phyloP scores from a whole-genome alignment of 2,329 filamentous ascomycete genomes.

The Penicillium psychrosexuale region DNA sequence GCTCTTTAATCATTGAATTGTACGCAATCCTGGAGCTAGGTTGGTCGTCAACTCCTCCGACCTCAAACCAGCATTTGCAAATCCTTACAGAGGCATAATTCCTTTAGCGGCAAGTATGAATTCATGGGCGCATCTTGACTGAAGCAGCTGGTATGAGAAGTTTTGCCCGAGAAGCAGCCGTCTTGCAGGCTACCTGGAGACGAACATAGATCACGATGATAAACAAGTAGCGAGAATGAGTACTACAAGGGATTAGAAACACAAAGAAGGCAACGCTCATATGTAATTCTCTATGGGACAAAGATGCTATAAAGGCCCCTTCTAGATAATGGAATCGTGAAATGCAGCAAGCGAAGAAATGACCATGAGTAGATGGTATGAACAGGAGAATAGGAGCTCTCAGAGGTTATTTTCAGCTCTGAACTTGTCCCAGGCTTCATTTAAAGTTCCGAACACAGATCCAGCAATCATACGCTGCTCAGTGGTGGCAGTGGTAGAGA shows the following conservation, averaged over 20 bases:
- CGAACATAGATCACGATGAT: neutral
- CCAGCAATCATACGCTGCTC: constrained; percentile 66
- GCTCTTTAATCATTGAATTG: neutral
- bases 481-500: constrained; percentile 61
- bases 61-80: neutral
- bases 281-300: neutral
- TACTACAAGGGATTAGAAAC: neutral
- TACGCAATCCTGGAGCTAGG: neutral
- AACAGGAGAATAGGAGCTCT: constrained; percentile 5
- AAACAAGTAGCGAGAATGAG: neutral
- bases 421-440: constrained; percentile 68
- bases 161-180: neutral
- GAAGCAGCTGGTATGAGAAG: neutral
- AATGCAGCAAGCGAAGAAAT: neutral
- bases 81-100: neutral
- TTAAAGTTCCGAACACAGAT: constrained; percentile 62
- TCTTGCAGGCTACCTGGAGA: neutral
- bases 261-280: neutral
- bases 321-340: neutral
- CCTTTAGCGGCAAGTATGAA: neutral
- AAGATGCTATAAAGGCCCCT: constrained; percentile 1
- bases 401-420: constrained; percentile 60
- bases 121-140: neutral
- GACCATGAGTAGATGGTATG: constrained; percentile 3
- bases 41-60: neutral